These are phyloP conservation scores for Myriangium duriaei DNA, from an alignment of 2,329 filamentous ascomycete genomes.

Conservation along the genomic window DNA sequence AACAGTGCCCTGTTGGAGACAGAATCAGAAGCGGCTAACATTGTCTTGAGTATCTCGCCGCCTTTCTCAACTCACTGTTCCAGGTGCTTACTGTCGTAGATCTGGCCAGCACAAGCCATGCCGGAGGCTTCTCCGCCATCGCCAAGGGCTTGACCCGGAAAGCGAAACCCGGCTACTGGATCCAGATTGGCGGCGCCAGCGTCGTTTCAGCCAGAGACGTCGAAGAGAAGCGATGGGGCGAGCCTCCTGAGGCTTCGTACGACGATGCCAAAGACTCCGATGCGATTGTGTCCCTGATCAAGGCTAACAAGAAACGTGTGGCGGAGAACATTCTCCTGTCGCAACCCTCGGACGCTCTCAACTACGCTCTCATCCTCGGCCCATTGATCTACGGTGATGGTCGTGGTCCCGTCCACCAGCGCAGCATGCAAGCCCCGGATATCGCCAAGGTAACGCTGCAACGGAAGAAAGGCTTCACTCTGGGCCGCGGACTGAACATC, in stretches of 20 bases:
- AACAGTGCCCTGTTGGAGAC: conserved; percentile 30
- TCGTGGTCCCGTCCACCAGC: conserved; percentile 42
- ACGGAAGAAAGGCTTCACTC: conserved; percentile 38
- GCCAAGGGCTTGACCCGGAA: conserved; percentile 35
- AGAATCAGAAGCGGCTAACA: conserved; percentile 36
- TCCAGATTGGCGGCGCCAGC: conserved; percentile 45
- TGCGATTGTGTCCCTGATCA: conserved; percentile 41
- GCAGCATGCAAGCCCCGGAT: conserved; percentile 45
- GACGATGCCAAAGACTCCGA: conserved; percentile 46
- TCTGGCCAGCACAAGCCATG: conserved; percentile 31
- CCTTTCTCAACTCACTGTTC: conserved; percentile 15
- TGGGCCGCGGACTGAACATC: conserved; percentile 44
- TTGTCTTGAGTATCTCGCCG: conserved; percentile 31
- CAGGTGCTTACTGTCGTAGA: conserved; percentile 20
- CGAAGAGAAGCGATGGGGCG: conserved; percentile 30
- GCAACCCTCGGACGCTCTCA: neutral
- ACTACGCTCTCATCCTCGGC: no score
- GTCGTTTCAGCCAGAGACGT: conserved; percentile 40
- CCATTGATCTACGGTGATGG: conserved; percentile 28
- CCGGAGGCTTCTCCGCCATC: conserved; percentile 36
- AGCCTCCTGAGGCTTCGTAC: conserved; percentile 38
- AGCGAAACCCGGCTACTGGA: conserved; percentile 22
- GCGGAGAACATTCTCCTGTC: conserved; percentile 52
- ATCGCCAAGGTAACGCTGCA: conserved; percentile 39
- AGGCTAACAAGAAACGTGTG: conserved; percentile 52